phyloP scores from a whole-genome alignment of 2,329 filamentous ascomycete species.

The Xylariaceae sp. region DNA sequence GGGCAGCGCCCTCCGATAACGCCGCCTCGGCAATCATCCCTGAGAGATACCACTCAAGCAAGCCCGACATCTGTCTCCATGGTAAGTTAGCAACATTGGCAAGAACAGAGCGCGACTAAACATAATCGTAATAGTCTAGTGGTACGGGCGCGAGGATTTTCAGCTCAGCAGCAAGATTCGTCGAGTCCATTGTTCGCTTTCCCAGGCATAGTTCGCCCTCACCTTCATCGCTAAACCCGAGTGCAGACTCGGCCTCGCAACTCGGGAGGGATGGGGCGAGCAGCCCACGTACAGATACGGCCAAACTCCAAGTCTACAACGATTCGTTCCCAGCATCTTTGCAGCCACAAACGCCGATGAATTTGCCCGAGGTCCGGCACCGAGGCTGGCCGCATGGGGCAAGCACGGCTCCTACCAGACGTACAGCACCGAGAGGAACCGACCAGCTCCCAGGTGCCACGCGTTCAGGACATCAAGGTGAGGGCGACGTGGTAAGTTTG shows the following conservation, averaged over 20 bases:
- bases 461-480: slow-evolving; percentile 19
- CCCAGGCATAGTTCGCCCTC: slow-evolving; percentile 17
- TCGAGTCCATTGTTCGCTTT: slow-evolving; percentile 23
- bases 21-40: slow-evolving; percentile 23
- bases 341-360: slow-evolving; percentile 47
- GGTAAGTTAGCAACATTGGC: slow-evolving; percentile 5
- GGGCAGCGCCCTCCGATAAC: slow-evolving; percentile 21
- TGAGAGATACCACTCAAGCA: slow-evolving; percentile 8
- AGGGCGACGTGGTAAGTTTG: slow-evolving; percentile 35
- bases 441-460: slow-evolving; percentile 10
- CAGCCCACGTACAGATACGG: slow-evolving; percentile 14
- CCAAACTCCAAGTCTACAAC: slow-evolving; percentile 40
- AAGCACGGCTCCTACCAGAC: slow-evolving; percentile 38
- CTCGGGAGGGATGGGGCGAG: slow-evolving; percentile 11
- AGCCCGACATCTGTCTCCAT: slow-evolving; percentile 9
- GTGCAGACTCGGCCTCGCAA: slow-evolving; percentile 12
- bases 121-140: slow-evolving; percentile 15
- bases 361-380: slow-evolving; percentile 45
- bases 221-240: slow-evolving; percentile 8
- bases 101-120: slow-evolving; percentile 4
- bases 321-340: slow-evolving; percentile 38
- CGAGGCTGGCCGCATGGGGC: slow-evolving; percentile 38
- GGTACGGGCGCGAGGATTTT: slow-evolving; percentile 20
- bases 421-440: slow-evolving; percentile 11
- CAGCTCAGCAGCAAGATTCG: slow-evolving; percentile 25